Evolutionary conservation across 495 filamentous ascomycete species (phyloP).

Genomic region (Coniosporium apollinis): DNA sequence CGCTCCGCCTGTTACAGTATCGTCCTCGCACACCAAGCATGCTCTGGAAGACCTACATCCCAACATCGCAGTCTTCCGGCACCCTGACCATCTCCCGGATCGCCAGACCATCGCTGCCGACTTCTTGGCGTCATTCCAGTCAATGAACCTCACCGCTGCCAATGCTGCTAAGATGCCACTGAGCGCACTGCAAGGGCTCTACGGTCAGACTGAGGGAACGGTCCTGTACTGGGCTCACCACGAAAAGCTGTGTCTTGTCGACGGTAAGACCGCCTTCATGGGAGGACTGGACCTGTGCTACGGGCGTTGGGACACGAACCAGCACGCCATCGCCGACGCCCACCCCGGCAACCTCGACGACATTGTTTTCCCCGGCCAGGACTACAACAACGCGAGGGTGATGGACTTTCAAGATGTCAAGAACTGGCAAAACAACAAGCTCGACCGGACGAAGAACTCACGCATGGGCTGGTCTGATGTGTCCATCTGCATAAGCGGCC

Average conservation of each 20-base stretch:
- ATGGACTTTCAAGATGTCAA: slow-evolving; percentile 76
- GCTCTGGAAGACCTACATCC: slow-evolving; percentile 59
- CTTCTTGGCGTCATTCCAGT: slow-evolving; percentile 33
- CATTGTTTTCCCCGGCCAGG: slow-evolving; percentile 77
- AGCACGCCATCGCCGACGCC: slow-evolving; percentile 68
- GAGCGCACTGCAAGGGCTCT: slow-evolving; percentile 56
- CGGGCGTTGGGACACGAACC: slow-evolving; percentile 44
- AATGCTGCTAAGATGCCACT: slow-evolving; percentile 40
- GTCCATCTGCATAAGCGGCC: slow-evolving; percentile 63
- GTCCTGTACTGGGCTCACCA: slow-evolving; percentile 94
- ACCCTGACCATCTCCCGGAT: slow-evolving; percentile 78
- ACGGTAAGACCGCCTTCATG: slow-evolving; percentile 77
- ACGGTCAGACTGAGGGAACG: slow-evolving; percentile 63
- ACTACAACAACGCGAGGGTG: slow-evolving; percentile 84
- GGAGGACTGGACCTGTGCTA: slow-evolving; percentile 59
- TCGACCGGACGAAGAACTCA: slow-evolving; percentile 53
- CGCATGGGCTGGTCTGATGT: slow-evolving; percentile 95
- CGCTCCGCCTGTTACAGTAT: slow-evolving; percentile 38
- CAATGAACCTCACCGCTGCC: slow-evolving; percentile 33
- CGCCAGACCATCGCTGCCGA: slow-evolving; percentile 37
- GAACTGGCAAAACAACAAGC: slow-evolving; percentile 73
- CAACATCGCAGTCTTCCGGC: slow-evolving; percentile 82
- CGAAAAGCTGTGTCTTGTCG: slow-evolving; percentile 79
- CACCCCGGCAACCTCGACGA: slow-evolving; percentile 60
- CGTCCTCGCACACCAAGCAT: slow-evolving; percentile 74